Evolutionary conservation across 352 stramenopile species (phyloP), one percentile per base, ranked within the genome.

Genomic region (Phytophthora rubi): DNA sequence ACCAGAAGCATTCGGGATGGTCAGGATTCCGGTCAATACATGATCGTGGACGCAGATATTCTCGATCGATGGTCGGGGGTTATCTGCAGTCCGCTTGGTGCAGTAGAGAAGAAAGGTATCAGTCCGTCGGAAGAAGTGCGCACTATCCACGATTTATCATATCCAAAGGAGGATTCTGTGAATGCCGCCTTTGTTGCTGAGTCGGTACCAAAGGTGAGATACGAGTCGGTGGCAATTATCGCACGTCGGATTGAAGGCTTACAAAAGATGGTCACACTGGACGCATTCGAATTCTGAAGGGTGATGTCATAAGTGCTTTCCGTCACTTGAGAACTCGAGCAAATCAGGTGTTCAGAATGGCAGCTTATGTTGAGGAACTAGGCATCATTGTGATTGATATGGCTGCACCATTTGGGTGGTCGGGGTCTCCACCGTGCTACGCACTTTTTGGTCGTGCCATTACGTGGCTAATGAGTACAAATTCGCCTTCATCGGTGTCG

Each of bases 101-200:
- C 68, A 3, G 62, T 71, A 0, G 57, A 61, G 37, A 75, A 71
- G 57, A 71, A 75, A 32, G 68, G 26, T 30, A 21, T 45, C 0
- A 53, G 65, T 56, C 52, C 63, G 6, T 1, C 9, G 0, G 15
- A 59, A 21, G 63, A 70, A 26, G 63, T 72, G 2, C 28, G 59
- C 1, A 54, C 33, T 1, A 76, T 69, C 35, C 69, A 72, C 15
- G 58, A 72, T 18, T 28, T 76, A 9, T 72, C 48, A 2, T 76
- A 45, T 10, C 59, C 48, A 0, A 56, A 21, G 1, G 45, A 42
- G 6, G 8, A 63, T 6, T 69, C 63, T 0, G 49, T 59, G 0
- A 76, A 76, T 30, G 16, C n/a, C 0, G 21, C 18, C 1, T 72
- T 70, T n/a, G 1, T 61, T 0, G 49, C 18, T 3, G 42, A 68